phyloP scores from a whole-genome alignment of 768 basidiomycete genomes.

The Tricholomella constricta region DNA sequence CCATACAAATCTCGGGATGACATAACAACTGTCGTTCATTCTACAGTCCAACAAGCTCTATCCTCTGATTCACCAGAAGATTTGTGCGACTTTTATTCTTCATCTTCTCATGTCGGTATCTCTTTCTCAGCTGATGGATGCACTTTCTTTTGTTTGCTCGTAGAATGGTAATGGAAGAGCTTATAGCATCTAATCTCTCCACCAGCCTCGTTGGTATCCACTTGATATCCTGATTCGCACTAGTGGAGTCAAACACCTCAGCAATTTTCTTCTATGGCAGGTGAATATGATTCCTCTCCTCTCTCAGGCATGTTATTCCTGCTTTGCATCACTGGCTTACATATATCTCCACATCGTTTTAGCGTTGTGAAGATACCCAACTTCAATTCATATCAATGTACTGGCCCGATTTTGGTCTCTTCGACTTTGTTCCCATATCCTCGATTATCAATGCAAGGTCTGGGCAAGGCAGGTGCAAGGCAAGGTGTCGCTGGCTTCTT shows the following conservation, averaged over 20 bases:
- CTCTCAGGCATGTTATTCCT: neutral
- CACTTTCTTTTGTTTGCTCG: too few species aligned
- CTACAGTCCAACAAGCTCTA: conserved; percentile 41
- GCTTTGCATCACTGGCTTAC: neutral
- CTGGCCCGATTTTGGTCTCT: conserved; percentile 90
- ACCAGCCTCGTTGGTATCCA: conserved; percentile 66
- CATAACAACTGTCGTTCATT: conserved; percentile 74
- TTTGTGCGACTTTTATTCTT: neutral
- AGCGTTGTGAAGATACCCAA: conserved; percentile 82
- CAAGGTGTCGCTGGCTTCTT: too few species aligned
- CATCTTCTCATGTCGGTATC: neutral
- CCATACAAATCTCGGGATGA: conserved; percentile 90
- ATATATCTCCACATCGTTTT: too few species aligned
- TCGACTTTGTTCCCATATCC: conserved; percentile 84
- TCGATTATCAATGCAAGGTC: conserved; percentile 80
- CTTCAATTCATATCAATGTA: conserved; percentile 82
- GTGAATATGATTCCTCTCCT: conserved; percentile 42
- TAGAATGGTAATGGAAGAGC: conserved; percentile 55
- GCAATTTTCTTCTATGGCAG: conserved; percentile 96
- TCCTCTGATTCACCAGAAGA: conserved; percentile 4
- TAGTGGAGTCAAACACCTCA: conserved; percentile 82
- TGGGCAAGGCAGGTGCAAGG: too few species aligned
- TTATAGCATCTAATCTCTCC: conserved; percentile 65
- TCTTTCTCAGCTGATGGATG: too few species aligned
- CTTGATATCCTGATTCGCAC: conserved; percentile 88